Evolutionary conservation across 768 basidiomycete species (phyloP).

Genomic region (Termitomyces sp.): DNA sequence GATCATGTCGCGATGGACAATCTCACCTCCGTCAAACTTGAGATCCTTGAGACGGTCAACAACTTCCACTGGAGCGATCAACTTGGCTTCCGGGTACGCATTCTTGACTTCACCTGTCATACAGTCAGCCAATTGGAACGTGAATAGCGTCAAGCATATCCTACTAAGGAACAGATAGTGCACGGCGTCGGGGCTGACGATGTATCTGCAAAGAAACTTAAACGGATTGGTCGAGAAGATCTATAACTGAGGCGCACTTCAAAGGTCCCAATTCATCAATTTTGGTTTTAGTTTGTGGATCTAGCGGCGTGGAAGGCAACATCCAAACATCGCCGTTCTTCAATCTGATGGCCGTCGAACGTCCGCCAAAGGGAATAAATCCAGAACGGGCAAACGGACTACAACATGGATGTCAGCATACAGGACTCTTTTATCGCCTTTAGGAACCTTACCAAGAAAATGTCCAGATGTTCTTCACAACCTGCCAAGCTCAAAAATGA

Average conservation of each 20-base stretch:
- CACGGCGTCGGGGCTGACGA: constrained; percentile 50
- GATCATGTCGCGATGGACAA: not conserved
- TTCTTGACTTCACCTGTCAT: constrained; percentile 52
- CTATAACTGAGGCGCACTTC: constrained; percentile 37
- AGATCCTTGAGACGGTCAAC: constrained; percentile 47
- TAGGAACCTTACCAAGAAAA: constrained; percentile 49
- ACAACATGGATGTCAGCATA: not conserved
- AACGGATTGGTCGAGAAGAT: constrained; percentile 1
- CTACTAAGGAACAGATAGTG: constrained; percentile 56
- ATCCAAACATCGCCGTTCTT: constrained; percentile 67
- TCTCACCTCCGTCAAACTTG: constrained; percentile 57
- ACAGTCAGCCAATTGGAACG: not conserved
- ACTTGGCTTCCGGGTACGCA: constrained; percentile 60
- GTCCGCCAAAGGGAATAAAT: constrained; percentile 68
- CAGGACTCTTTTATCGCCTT: not conserved
- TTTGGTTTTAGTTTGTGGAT: constrained; percentile 56
- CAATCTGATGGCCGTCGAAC: constrained; percentile 75
- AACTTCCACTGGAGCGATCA: constrained; percentile 59
- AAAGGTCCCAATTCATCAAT: constrained; percentile 64
- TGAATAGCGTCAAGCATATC: constrained; percentile 1
- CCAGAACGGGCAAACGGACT: constrained; percentile 66
- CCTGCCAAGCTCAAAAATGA: constrained; percentile 24
- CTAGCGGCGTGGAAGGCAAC: constrained; percentile 70
- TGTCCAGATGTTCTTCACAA: constrained; percentile 50
- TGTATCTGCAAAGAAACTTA: constrained; percentile 35